Conservation (phyloP, 2,329 filamentous ascomycete genomes). For the Cucurbitaria berberidis region DNA sequence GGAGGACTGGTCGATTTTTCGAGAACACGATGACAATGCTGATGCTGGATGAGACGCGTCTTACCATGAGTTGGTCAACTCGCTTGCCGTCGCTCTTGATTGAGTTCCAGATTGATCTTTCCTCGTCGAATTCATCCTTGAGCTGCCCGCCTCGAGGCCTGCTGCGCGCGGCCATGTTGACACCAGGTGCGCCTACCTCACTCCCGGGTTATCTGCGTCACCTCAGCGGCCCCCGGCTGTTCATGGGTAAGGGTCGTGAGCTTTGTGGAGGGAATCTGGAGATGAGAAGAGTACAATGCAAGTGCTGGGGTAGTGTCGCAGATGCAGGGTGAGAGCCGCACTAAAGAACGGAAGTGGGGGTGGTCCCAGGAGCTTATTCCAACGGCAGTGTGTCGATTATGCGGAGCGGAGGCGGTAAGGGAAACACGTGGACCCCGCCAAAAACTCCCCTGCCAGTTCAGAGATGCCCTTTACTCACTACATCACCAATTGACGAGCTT, state of each 20-base stretch:
- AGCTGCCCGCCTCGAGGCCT: constrained; percentile 51
- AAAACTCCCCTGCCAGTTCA: constrained; percentile 17
- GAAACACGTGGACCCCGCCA: constrained; percentile 21
- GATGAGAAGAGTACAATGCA: constrained; percentile 5
- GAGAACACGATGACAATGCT: neutral
- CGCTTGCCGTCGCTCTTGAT: constrained; percentile 54
- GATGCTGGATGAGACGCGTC: constrained; percentile 18
- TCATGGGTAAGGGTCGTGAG: constrained; percentile 12
- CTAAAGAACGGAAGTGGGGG: constrained; percentile 29
- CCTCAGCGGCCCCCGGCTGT: constrained; percentile 8
- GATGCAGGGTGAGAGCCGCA: constrained; percentile 26
- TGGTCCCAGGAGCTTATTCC: constrained; percentile 28
- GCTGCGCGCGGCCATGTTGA: constrained; percentile 54
- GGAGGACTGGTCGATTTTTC: neutral
- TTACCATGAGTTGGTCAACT: constrained; percentile 56
- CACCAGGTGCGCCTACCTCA: constrained; percentile 5
- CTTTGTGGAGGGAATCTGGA: neutral
- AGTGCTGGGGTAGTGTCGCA: constrained; percentile 9
- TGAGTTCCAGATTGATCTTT: constrained; percentile 57
- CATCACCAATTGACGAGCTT: constrained; percentile 6
- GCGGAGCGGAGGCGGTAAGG: constrained; percentile 21
- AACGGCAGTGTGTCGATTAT: constrained; percentile 26
- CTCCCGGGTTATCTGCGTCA: constrained; percentile 12
- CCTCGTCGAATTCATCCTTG: constrained; percentile 59
- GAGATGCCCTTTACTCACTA: constrained; percentile 13